Evolutionary conservation across 306 rosid genomes (phyloP), one percentile per base, ranked within the genome.

Genomic region (Citrullus colocynthis): DNA sequence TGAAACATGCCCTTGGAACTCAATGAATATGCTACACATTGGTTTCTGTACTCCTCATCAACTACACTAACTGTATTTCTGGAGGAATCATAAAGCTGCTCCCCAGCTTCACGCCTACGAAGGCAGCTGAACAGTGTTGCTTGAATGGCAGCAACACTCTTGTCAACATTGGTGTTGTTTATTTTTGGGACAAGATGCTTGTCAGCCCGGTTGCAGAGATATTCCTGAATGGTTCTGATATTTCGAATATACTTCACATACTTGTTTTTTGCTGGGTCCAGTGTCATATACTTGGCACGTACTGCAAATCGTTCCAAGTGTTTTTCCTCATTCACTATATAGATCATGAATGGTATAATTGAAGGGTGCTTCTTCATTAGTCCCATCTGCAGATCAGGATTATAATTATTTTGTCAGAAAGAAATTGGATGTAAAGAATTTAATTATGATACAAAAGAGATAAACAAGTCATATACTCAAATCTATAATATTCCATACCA

Each of bases 321-420:
- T 78, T 95, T 95, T 59, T 92, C 99, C 90, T 95, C 99, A 61
- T 92, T 92, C 66, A 96, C 81, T 78, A 95, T 95, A 86, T 89
- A 88, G 80, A 95, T 83, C 99, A 95, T 95, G 85, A 95, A 95
- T 49, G 99, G 99, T 79, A 95, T 83, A 79, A 95, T 89, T 11
- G 99, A 92, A 72, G 97, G 97, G 78, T 95, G 99, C 81, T 92
- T 95, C 86, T 90, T 95, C 99, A 95, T 95, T 64, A 95, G 97
- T 75, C 99, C 99, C 99, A 95, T 92, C 99, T 95, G 90, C 78
- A 63, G 21, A 77, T 36, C 62, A 84, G 65, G 61, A 67, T 74
- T 63, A 42, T 55, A 54, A 73, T 36, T 36, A 54, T 74, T 30
- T 79, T 49, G 45, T 74, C 63, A 65, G 9, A 67, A 42, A 70